Evolutionary conservation across 2,329 filamentous ascomycete species (phyloP), one percentile per base, ranked within the genome.

Genomic region (Ophiognomonia clavigignenti-juglandacearum): DNA sequence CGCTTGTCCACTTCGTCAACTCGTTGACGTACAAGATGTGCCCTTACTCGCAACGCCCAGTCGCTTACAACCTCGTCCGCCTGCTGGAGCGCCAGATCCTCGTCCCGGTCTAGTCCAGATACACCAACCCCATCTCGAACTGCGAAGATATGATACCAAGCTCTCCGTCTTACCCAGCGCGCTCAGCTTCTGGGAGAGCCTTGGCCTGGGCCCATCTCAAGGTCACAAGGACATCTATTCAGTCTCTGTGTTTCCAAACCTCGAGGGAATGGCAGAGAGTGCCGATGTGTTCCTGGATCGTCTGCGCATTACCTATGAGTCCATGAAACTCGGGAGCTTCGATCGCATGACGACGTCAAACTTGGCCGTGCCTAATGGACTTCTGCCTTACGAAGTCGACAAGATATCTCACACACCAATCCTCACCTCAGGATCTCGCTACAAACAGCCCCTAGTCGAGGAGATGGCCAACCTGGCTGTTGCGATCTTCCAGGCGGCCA

Each of bases 121-220:
- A 2, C 76, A 78, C 2, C 71, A 82, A 1, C 87, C 88, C 2
- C 83, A 87, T 57, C 69, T 93, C 31, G 82, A 88, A 54, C 71
- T 95, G 10, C 82, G 83, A 40, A 76, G 88, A 44, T 78, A 82
- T 18, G 85, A 89, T 32, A 74, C 75, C 2, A 78, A 77, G 39
- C 76, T 90, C 47, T 88, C 89, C 10, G 72, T 95, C 32, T 70
- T 92, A 19, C 86, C 88, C 2, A 79, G 87, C 1, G 85, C 86
- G 0, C 69, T 92, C 18, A 69, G 76, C 1, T 95, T 93, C 59
- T 95, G 88, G 89, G 88, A 93, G 59, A 82, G 83, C 39, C 69
- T 95, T 16, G 86, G 87, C 0, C 72, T 95, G 2, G 80, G 80
- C 2, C 88, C 88, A 4, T 79, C 80, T 8, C 80, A 80, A 49